Conservation (phyloP, 805 yeast genomes). For the Ogataea allantospora region DNA sequence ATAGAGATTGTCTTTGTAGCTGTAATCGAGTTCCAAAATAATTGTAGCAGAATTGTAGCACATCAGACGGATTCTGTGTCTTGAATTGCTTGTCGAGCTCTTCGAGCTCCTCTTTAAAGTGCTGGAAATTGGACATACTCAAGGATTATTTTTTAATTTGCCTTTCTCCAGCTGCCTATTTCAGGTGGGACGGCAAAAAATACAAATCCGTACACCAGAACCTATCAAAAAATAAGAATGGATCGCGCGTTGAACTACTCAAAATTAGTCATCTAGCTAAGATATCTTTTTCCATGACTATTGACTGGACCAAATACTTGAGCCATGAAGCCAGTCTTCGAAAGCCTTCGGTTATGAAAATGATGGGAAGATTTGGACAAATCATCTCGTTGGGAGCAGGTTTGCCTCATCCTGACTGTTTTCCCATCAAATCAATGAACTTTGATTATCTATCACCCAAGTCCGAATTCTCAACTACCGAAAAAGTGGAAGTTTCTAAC, state of each 20-base stretch:
- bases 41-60: slow-evolving; percentile 73
- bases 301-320: slow-evolving; percentile 27
- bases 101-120: slow-evolving; percentile 47
- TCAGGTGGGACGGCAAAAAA: slow-evolving; percentile 2
- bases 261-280: background rate
- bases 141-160: slow-evolving; percentile 3
- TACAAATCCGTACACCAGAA: slow-evolving; percentile 6
- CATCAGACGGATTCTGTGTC: slow-evolving; percentile 58
- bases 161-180: slow-evolving; percentile 14
- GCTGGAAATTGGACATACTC: slow-evolving; percentile 24
- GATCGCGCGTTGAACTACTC: background rate
- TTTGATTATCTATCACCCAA: slow-evolving; percentile 38
- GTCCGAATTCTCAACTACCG: slow-evolving; percentile 38
- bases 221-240: no score
- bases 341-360: slow-evolving; percentile 30
- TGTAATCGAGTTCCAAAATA: slow-evolving; percentile 64
- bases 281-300: slow-evolving; percentile 18
- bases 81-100: slow-evolving; percentile 59
- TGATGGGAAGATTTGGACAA: slow-evolving; percentile 25
- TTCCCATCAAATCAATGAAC: slow-evolving; percentile 41
- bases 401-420: slow-evolving; percentile 50
- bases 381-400: slow-evolving; percentile 57
- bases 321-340: slow-evolving; percentile 30
- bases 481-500: slow-evolving; percentile 19
- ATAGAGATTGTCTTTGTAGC: slow-evolving; percentile 52